Evolutionary conservation across 495 filamentous ascomycete species (phyloP), one percentile per base, ranked within the genome.

Genomic region (Penicillium tannophilum): DNA sequence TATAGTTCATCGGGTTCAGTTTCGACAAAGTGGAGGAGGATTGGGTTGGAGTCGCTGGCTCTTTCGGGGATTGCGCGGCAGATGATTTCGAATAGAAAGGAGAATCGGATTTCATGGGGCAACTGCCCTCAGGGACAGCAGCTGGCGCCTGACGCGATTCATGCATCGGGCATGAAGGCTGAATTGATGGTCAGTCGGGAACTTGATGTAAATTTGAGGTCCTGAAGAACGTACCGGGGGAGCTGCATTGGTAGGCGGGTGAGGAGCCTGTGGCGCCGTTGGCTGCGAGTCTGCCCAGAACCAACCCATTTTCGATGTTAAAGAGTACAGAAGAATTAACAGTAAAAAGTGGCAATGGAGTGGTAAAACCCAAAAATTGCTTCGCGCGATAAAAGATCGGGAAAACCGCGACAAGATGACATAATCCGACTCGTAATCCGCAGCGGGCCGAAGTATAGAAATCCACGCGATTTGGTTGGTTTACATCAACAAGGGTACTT

Each of bases 121-220:
- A 86, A 51, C 71, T 69, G 71, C 64, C 57, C 57, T 67, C 70
- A 76, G 82, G 58, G 1, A n/a, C 71, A 52, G 64, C 68, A 43
- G 72, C 60, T 36, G 83, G 71, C 33, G 83, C 64, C 54, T 81
- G 52, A 46, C 76, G 76, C 36, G 80, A 76, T 63, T 88, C 82
- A 74, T 96, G 93, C 92, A 98, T 96, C 12, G 94, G 93, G 67
- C 93, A 98, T 78, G 81, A 84, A 59, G 90, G 87, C 93, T 97
- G n/a, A n/a, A 63, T 43, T 61, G 58, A 74, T 48, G 43, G 66
- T 77, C 73, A 78, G 78, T 51, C 47, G 36, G 33, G 10, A 47
- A 44, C 52, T 52, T 3, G 11, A 54, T 24, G 52, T 33, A 5
- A n/a, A 31, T 17, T 30, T 49, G 8, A 10, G 31, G 23, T 23